Evolutionary conservation across 2,329 filamentous ascomycete genomes (phyloP), one percentile per base, ranked within the genome.

Genomic region (Arthrobotrys pseudoclavata): DNA sequence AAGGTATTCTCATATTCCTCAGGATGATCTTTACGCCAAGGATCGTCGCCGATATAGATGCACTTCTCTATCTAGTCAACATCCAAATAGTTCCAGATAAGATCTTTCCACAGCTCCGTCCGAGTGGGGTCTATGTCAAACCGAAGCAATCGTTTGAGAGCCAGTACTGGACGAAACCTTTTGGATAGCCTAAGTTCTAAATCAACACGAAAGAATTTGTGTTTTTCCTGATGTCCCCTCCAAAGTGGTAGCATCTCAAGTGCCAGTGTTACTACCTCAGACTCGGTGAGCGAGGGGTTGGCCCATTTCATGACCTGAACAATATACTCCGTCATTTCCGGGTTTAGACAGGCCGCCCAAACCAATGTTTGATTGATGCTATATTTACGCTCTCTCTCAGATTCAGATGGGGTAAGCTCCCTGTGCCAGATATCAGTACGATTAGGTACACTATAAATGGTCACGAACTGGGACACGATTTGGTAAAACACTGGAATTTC

Each of bases 281-380:
- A 10, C 26, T 20, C 9, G 20, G 18, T 37, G 18, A 37, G 29
- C 3, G 53, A 37, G 20, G 15, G 7, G 9, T 57, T 34, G 15
- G 26, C 18, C 53, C 53, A 57, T 18, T 22, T 15, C 18, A 57
- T 34, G 9, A 37, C 29, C 12, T 40, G 53, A 7, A 57, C 9
- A 22, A 37, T 24, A 37, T 57, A 57, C 0, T 57, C 53, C 15
- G 29, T 37, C 2, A 57, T 57, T 20, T 57, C 29, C 29, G 53
- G 26, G 18, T 37, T 57, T 1, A 42, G 37, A 12, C 37, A 42
- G 10, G 37, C 37, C 37, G 15, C 37, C 37, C 9, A 42, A 42
- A 42, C 37, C 15, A 42, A 12, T 3, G 12, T 12, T 42, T 12
- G 9, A n/a, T 42, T 42, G 1, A 42, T 42, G 37, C 15, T n/a